Percentiles rank a stretch among this genome's conserved stretches.
These are phyloP conservation scores for Strobilomyces confusus DNA, from an alignment of 768 basidiomycete genomes.

Conservation along the genomic window DNA sequence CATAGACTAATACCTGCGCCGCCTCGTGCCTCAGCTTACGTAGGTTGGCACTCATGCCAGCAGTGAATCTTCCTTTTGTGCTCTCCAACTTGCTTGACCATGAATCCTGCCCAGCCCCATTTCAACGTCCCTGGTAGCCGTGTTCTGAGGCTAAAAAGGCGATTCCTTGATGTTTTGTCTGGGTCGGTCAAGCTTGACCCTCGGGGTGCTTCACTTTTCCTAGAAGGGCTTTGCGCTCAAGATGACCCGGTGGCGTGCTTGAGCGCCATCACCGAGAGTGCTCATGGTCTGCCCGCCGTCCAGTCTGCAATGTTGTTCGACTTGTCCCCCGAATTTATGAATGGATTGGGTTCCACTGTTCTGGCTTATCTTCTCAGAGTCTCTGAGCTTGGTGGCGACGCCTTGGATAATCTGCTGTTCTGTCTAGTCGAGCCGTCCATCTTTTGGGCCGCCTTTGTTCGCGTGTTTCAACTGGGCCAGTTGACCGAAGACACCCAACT, in stretches of 20 bases:
- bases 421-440: constrained; percentile 47
- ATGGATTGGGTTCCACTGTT: constrained; percentile 36
- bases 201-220: constrained; percentile 30
- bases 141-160: constrained; percentile 28
- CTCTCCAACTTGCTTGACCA: neutral
- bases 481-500: constrained; percentile 35
- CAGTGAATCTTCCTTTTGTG: too few species aligned
- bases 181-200: constrained; percentile 28
- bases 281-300: constrained; percentile 36
- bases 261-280: constrained; percentile 33
- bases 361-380: constrained; percentile 39
- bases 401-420: constrained; percentile 38
- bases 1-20: too few species aligned
- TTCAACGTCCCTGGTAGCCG: neutral
- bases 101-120: constrained; percentile 1
- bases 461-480: constrained; percentile 30
- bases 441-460: constrained; percentile 41
- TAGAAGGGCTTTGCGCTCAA: constrained; percentile 45
- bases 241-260: constrained; percentile 37
- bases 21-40: too few species aligned
- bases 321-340: constrained; percentile 37
- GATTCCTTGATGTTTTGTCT: constrained; percentile 30
- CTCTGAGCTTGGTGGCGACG: constrained; percentile 38
- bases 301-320: constrained; percentile 40
- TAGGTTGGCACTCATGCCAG: too few species aligned